Base-by-base conservation (phyloP, 2,329 filamentous ascomycete genomes). In the Penicillium sp. region DNA sequence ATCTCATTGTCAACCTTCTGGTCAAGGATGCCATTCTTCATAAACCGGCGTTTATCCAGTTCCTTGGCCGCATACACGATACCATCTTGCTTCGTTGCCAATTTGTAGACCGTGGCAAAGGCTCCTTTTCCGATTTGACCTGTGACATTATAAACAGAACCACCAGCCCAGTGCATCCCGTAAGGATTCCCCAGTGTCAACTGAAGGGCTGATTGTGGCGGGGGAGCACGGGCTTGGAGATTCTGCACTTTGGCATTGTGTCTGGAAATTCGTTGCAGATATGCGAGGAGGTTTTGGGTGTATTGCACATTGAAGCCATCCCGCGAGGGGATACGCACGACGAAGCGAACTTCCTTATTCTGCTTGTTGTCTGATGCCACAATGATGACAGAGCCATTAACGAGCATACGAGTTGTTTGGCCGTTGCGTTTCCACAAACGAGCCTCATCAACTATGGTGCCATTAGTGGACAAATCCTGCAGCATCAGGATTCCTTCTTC, bases 1-100 rank as follows among this genome's bases (percentile, higher is more conserved):
- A 99, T 93, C 75, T 99, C 94, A 65, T 95, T 97, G 68, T 97
- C 90, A 14, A 97, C 88, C 71, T 95, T 96, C 63, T 91, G 87
- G 66, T 96, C 91, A 21, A 96, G 74, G 20, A 92, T 80, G 2
- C 91, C 92, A 64, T 96, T 94, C 75, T 96, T 96, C 78, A 96
- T 90, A 68, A 97, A 96, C 18, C 87, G 86, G 52, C 89, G 85
- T 75, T 97, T 97, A 72, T 97, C 91, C 3, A 99, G 83, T 72
- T 97, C 91, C 71, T 99, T 99, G 14, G 91, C 92, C 4, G 94
- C 94, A 66, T 89, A 95, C 0, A 93, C 84, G 28, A 84, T 79
- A 1, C 94, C 94, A 66, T 94, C 86, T 65, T 85, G 89, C 73
- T 91, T 95, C 18, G 88, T 87, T 0, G 93, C 93, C 24, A 97